Evolutionary conservation across 1,139 yeast genomes (phyloP).

Genomic region (Debaryomyces sp.): DNA sequence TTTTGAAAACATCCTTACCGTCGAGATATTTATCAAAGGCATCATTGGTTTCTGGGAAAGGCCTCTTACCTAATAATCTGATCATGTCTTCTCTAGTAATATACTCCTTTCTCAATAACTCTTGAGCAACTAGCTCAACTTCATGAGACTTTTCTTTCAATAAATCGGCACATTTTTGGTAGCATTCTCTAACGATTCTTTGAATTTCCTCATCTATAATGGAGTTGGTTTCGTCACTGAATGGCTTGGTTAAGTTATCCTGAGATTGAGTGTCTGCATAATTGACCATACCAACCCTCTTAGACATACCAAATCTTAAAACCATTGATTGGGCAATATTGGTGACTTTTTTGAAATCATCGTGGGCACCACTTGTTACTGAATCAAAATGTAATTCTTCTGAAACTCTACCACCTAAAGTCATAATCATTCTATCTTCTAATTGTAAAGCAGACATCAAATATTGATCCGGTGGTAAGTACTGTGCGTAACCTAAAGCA

Average conservation of each 20-base stretch:
- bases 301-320: slow-evolving; percentile 87
- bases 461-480: slow-evolving; percentile 91
- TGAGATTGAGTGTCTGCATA: slow-evolving; percentile 32
- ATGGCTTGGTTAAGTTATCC: slow-evolving; percentile 54
- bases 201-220: slow-evolving; percentile 84
- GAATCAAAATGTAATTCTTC: slow-evolving; percentile 89
- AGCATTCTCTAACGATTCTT: slow-evolving; percentile 78
- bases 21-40: slow-evolving; percentile 86
- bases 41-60: slow-evolving; percentile 86
- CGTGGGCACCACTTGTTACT: slow-evolving; percentile 94
- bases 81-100: slow-evolving; percentile 92
- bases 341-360: slow-evolving; percentile 96
- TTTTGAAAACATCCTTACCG: slow-evolving; percentile 43
- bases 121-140: slow-evolving; percentile 86
- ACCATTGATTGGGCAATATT: slow-evolving; percentile 95
- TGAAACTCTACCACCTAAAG: slow-evolving; percentile 94
- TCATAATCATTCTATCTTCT: slow-evolving; percentile 91
- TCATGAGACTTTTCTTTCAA: slow-evolving; percentile 71
- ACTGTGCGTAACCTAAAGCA: slow-evolving; percentile 97
- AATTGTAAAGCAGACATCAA: slow-evolving; percentile 78
- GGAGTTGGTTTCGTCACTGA: slow-evolving; percentile 70
- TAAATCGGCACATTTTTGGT: slow-evolving; percentile 65
- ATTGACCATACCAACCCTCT: slow-evolving; percentile 71
- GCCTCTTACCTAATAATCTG: slow-evolving; percentile 82
- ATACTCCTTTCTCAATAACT: slow-evolving; percentile 79